A percentile compares a stretch with the other conserved stretches of the same genome.
Conservation (phyloP, 2,329 filamentous ascomycete species). For the Exophiala dermatitidis region DNA sequence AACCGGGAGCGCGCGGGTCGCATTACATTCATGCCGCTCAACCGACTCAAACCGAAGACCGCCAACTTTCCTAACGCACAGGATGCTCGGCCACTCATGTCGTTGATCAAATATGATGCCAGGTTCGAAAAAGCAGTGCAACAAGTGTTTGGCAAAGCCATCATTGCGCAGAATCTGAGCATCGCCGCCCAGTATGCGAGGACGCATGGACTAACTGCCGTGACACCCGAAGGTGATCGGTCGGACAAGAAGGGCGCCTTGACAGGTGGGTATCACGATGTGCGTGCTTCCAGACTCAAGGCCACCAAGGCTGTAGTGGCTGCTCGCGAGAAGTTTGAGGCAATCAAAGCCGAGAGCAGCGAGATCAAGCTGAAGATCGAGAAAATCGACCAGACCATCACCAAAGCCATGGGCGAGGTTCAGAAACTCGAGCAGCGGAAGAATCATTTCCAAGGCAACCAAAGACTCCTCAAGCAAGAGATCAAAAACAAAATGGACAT, state of each 20-base stretch:
- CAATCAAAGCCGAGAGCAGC: conserved; percentile 54
- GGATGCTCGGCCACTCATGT: conserved; percentile 80
- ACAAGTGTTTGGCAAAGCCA: conserved; percentile 91
- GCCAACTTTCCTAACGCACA: conserved; percentile 74
- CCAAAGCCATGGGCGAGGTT: conserved; percentile 71
- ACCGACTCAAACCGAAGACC: conserved; percentile 64
- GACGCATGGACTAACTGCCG: conserved; percentile 84
- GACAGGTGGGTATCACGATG: conserved; percentile 89
- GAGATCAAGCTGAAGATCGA: conserved; percentile 66
- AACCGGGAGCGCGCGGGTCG: conserved; percentile 74
- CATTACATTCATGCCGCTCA: conserved; percentile 90
- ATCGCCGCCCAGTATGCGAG: conserved; percentile 86
- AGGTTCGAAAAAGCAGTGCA: conserved; percentile 78
- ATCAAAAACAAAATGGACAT: conserved; percentile 67
- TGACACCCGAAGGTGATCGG: conserved; percentile 89
- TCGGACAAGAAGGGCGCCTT: conserved; percentile 92
- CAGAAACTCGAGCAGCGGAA: conserved; percentile 75
- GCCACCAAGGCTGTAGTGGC: conserved; percentile 68
- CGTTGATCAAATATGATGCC: conserved; percentile 72
- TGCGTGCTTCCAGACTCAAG: conserved; percentile 76
- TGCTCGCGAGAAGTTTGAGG: conserved; percentile 68
- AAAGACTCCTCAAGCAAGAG: conserved; percentile 71
- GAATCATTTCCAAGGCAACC: conserved; percentile 71
- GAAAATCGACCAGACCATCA: conserved; percentile 79
- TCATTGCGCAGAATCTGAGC: conserved; percentile 83